Percentiles rank a stretch among this genome's conserved stretches.
phyloP scores from a whole-genome alignment of 2,329 filamentous ascomycete species.

The Balansia obtecta region DNA sequence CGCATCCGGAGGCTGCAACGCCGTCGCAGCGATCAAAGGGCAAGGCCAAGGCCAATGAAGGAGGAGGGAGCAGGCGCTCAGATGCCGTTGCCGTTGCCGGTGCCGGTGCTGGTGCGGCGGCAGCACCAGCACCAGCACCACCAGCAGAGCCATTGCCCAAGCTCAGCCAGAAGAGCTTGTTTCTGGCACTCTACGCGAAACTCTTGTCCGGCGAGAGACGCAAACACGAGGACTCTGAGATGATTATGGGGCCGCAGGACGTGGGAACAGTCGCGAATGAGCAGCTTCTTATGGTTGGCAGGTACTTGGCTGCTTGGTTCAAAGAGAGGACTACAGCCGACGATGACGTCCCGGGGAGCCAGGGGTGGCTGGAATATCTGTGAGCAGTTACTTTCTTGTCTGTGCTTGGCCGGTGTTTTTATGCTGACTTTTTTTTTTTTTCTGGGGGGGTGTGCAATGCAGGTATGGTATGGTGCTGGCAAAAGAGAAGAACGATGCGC shows the following conservation, averaged over 20 bases:
- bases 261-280: constrained; percentile 75
- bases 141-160: constrained; percentile 32
- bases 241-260: constrained; percentile 90
- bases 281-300: constrained; percentile 64
- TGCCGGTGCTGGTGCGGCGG: not conserved
- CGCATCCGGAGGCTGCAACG: constrained; percentile 27
- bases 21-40: constrained; percentile 43
- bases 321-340: constrained; percentile 45
- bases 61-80: constrained; percentile 11
- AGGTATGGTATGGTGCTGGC: constrained; percentile 80
- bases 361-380: constrained; percentile 90
- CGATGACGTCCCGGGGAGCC: constrained; percentile 48
- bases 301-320: constrained; percentile 73
- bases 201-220: constrained; percentile 90
- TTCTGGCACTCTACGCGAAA: constrained; percentile 84
- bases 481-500: constrained; percentile 79
- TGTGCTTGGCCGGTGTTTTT: not conserved
- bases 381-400: constrained; percentile 19
- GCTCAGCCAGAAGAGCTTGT: constrained; percentile 83
- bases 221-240: constrained; percentile 92
- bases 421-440: not conserved
- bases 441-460: not conserved
- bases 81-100: constrained; percentile 1
- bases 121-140: too few relatives aligned
- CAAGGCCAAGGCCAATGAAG: constrained; percentile 31